Base-by-base conservation (phyloP, 768 basidiomycete species). In the Leccinum truebloodii region DNA sequence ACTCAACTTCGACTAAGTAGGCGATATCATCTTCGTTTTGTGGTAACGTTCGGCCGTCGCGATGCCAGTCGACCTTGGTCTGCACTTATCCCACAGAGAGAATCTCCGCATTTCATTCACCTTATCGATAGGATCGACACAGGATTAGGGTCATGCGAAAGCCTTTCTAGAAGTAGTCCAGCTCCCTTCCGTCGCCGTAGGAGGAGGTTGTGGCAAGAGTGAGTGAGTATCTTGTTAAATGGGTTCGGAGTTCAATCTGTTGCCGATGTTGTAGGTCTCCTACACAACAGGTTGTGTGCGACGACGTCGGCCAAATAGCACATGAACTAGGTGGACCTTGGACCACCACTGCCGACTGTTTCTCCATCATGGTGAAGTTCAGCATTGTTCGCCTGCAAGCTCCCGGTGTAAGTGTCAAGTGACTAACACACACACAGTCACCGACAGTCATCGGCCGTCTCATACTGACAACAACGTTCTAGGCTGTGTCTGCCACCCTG, bases 181-280 rank as follows among this genome's bases (percentile, higher is more conserved):
- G 1, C 58, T 67, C 20, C 64, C 77, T 79, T 1, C 54, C 10
- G 10, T 30, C 12, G 79, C 54, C 10, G 10, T 30, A 34, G 79
- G 80, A 1, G 61, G 57, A 12, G 81, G 82, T 0, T 84, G 83
- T 52, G 74, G 78, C 10, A 81, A 82, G 59, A 68, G 72, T 1
- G 85, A 85, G 65, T 28, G 26, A 24, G 26, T 32, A 32, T 32
- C 10, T 32, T 32, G 10, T 32, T 32, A 10, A 12, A 32, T 32
- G 8, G 30, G 30, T 32, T 32, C 30, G 30, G 28, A 26, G 26
- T 26, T 26, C 4, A 26, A 26, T 26, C 9, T 30, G 2, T 6
- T 35, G 6, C 34, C 54, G 32, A 65, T 37, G 7, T 26, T 18
- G 14, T 30, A 30, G 30, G 30, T 9, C 30, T 9, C 30, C 9